These are phyloP conservation scores for Boletus insuetus DNA, from an alignment of 768 basidiomycete species.

Conservation along the genomic window DNA sequence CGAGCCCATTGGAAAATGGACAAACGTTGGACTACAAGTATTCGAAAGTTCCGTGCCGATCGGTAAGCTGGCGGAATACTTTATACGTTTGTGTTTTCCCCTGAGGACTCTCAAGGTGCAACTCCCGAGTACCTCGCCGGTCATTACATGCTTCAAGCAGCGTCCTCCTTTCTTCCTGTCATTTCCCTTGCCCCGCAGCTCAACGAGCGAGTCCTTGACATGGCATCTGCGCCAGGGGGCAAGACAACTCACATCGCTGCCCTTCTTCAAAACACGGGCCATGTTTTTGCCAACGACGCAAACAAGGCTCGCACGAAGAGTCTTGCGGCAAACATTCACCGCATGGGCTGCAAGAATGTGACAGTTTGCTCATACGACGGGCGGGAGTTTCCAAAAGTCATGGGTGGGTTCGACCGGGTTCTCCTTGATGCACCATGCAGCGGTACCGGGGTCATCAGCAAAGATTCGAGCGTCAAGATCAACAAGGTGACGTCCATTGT, in stretches of 20 bases:
- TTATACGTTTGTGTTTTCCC: background rate
- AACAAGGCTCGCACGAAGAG: conserved; percentile 95
- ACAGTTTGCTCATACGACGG: conserved; percentile 97
- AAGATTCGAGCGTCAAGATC: conserved; percentile 94
- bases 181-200: conserved; percentile 93
- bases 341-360: conserved; percentile 97
- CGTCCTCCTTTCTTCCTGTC: conserved; percentile 98
- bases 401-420: conserved; percentile 98
- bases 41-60: conserved; percentile 96
- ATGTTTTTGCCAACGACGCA: conserved; percentile 95
- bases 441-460: conserved; percentile 97
- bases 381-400: conserved; percentile 96
- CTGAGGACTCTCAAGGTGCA: conserved; percentile 51
- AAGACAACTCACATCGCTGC: conserved; percentile 99
- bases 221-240: conserved; percentile 98
- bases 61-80: conserved; percentile 42
- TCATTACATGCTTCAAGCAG: conserved; percentile 99
- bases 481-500: conserved; percentile 72
- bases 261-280: conserved; percentile 95
- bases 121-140: conserved; percentile 99
- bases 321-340: conserved; percentile 93
- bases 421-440: conserved; percentile 96
- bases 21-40: conserved; percentile 97
- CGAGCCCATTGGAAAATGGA: conserved; percentile 99
- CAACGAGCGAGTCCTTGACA: conserved; percentile 91